Evolutionary conservation across 1,284 basidiomycete species (phyloP).

Genomic region (Boletus hoseneyae): DNA sequence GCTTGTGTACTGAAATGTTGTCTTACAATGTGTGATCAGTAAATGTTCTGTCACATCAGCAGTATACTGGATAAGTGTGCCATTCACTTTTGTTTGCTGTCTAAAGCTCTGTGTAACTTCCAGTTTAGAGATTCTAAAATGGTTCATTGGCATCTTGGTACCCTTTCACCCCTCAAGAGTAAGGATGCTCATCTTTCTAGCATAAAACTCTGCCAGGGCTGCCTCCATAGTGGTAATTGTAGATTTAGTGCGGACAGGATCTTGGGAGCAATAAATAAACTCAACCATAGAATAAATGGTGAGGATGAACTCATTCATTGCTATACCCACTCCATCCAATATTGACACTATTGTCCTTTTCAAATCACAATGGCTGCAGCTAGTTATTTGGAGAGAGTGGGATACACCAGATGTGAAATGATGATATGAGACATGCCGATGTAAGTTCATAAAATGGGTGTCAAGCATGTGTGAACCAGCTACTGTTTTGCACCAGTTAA

Average conservation of each 20-base stretch:
- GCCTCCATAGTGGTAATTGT: too few species aligned
- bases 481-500: background rate
- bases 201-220: too few species aligned
- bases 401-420: slow-evolving; percentile 5
- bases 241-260: background rate
- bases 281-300: background rate
- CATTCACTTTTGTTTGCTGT: too few species aligned
- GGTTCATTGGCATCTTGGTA: too few species aligned
- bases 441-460: background rate
- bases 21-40: too few species aligned
- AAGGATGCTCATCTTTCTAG: too few species aligned
- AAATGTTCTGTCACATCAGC: too few species aligned
- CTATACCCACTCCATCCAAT: background rate
- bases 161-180: too few species aligned
- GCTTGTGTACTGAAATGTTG: too few species aligned
- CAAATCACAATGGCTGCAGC: background rate
- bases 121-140: too few species aligned
- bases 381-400: background rate
- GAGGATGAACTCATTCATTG: background rate
- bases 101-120: too few species aligned
- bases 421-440: background rate
- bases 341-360: background rate
- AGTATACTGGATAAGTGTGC: too few species aligned
- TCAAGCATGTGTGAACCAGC: background rate
- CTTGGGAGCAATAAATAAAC: background rate